Base-by-base conservation (phyloP, 2,329 filamentous ascomycete genomes). In the Aureobasidium sp. region DNA sequence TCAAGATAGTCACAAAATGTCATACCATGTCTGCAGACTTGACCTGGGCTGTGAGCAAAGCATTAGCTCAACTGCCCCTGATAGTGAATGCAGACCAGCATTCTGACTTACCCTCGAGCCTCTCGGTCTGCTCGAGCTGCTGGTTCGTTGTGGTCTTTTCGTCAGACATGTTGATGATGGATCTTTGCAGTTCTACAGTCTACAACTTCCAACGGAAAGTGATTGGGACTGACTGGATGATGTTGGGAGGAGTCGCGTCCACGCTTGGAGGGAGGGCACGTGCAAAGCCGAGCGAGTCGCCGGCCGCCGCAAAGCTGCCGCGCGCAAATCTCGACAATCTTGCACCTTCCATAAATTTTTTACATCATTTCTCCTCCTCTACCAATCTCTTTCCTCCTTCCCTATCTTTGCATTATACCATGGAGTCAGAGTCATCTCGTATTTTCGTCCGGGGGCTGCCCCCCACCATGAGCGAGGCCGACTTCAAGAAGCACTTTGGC, bases 11-110 rank as follows among this genome's bases (percentile, higher is more conserved):
- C 56, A 50, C 17, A 5, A 35, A 35, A 8, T n/a, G 47, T 47
- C 80, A 76, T 82, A 97, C 94, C 94, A 99, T 99, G 74, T 99
- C 94, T 63, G 91, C 93, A 69, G 92, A 96, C 82, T 99, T 99
- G 77, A 99, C 87, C 79, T 96, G 91, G 66, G 91, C 94, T 99
- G 72, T 67, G 70, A 53, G 17, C 29, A 39, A 54, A 60, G 42
- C 62, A 59, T 57, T 57, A 52, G 56, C 47, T 42, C 31, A 53
- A 50, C 40, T 66, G 44, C 37, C 58, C 42, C 17, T 45, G 12
- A 17, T 27, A 5, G 15, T 31, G 48, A 22, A 17, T 39, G 17
- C 15, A 22, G 35, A 19, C 53, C 31, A 39, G 42, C 29, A 17
- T 19, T 64, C 65, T 60, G 64, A 61, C 78, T 74, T 75, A 89